Percentiles rank a stretch among this genome's conserved stretches.
These are phyloP conservation scores for Venturia asperata DNA, from an alignment of 2,329 filamentous ascomycete species.

Conservation along the genomic window DNA sequence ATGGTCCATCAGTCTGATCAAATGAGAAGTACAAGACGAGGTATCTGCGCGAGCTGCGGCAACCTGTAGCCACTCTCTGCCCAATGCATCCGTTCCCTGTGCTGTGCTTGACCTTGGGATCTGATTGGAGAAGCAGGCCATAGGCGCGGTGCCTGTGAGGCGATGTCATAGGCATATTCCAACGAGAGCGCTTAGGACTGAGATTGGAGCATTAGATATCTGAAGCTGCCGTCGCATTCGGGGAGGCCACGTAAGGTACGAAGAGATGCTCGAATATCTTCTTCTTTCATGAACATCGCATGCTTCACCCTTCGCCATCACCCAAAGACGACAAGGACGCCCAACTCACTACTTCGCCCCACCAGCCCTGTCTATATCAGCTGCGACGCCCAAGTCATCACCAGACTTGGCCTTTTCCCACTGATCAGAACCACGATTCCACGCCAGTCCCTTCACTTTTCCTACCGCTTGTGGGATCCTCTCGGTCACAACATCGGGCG, in stretches of 20 bases:
- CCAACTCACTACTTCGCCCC: background rate
- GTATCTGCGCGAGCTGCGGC: background rate
- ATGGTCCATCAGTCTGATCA: background rate
- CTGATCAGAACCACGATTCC: background rate
- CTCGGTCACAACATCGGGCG: background rate
- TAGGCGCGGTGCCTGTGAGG: background rate
- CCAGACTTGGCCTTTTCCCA: background rate
- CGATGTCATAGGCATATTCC: conserved; percentile 1
- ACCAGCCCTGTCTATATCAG: background rate
- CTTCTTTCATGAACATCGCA: background rate
- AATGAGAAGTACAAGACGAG: background rate
- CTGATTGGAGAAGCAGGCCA: background rate
- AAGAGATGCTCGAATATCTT: background rate
- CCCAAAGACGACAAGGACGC: background rate
- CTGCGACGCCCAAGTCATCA: background rate
- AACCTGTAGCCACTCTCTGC: background rate
- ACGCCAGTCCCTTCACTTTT: background rate
- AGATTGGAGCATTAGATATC: background rate
- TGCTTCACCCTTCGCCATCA: background rate
- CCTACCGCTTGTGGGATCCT: background rate
- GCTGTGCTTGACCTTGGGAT: background rate
- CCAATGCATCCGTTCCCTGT: background rate
- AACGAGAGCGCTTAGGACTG: background rate
- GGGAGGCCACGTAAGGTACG: background rate
- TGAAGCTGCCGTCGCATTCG: conserved; percentile 4